Conservation (phyloP, 257 asterid genomes). For the Forsythia viridissima region DNA sequence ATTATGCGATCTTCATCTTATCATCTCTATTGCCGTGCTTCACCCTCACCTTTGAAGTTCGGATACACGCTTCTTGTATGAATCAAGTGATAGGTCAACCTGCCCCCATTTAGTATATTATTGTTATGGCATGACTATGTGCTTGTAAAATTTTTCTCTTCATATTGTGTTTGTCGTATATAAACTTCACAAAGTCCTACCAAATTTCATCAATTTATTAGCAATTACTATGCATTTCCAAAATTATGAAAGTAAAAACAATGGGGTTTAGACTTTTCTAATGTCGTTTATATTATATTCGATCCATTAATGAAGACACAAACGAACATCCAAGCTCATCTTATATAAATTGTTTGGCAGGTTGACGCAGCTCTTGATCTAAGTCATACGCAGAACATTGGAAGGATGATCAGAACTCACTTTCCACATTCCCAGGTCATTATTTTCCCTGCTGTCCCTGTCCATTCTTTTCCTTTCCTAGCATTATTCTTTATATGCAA, state of each 20-base stretch:
- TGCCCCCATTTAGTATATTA: neutral
- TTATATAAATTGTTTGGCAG: slow-evolving; percentile 41
- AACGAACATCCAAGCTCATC: slow-evolving; percentile 9
- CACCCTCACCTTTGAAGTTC: neutral
- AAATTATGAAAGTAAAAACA: neutral
- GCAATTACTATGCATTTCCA: neutral
- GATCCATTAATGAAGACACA: neutral
- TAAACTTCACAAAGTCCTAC: neutral
- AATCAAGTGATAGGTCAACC: neutral
- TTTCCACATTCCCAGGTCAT: slow-evolving; percentile 95
- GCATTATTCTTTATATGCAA: neutral
- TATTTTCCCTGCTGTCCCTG: slow-evolving; percentile 21
- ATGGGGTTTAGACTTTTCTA: neutral
- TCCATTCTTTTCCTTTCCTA: slow-evolving; percentile 3
- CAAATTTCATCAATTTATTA: neutral
- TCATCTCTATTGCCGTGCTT: neutral
- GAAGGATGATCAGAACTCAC: slow-evolving; percentile 95
- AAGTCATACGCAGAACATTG: slow-evolving; percentile 97
- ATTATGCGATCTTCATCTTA: neutral
- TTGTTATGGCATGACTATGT: neutral
- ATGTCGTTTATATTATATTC: neutral
- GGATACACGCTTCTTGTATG: neutral
- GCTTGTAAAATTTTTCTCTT: neutral
- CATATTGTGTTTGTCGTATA: neutral
- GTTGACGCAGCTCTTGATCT: slow-evolving; percentile 99